phyloP scores from a whole-genome alignment of 1,139 yeast genomes.

The Hanseniaspora uvarum region DNA sequence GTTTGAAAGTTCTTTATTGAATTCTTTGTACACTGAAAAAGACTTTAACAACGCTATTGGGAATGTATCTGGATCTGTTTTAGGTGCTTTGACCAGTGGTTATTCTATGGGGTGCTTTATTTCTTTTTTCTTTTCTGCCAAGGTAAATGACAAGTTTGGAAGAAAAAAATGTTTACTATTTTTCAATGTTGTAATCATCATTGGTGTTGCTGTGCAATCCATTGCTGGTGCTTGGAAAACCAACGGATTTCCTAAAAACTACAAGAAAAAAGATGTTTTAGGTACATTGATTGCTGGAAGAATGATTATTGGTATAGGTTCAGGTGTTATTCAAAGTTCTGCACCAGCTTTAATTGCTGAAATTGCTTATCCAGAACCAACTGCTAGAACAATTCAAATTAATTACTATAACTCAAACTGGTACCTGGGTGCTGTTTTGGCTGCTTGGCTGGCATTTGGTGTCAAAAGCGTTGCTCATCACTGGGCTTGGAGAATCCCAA shows the following conservation, averaged over 20 bases:
- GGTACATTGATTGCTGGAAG: conserved; percentile 41
- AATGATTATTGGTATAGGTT: conserved; percentile 42
- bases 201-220: conserved; percentile 41
- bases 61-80: conserved; percentile 36
- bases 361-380: conserved; percentile 36
- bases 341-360: conserved; percentile 40
- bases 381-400: conserved; percentile 40
- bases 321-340: conserved; percentile 35
- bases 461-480: conserved; percentile 29
- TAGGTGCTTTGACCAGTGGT: conserved; percentile 44
- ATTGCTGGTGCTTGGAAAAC: conserved; percentile 30
- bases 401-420: conserved; percentile 42
- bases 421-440: conserved; percentile 46
- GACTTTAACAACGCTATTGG: conserved; percentile 30
- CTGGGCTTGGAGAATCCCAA: conserved; percentile 40
- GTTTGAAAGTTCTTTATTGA: conserved; percentile 44
- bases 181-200: conserved; percentile 36
- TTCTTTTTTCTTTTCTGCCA: conserved; percentile 28
- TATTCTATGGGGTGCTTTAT: conserved; percentile 40
- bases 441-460: conserved; percentile 47
- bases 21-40: conserved; percentile 38
- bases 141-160: conserved; percentile 39
- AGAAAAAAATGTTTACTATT: conserved; percentile 36
- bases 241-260: conserved; percentile 18
- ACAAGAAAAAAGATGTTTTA: conserved; percentile 26